These are phyloP conservation scores for Phytophthora macrochlamydospora DNA, from an alignment of 352 stramenopile genomes.

Conservation along the genomic window DNA sequence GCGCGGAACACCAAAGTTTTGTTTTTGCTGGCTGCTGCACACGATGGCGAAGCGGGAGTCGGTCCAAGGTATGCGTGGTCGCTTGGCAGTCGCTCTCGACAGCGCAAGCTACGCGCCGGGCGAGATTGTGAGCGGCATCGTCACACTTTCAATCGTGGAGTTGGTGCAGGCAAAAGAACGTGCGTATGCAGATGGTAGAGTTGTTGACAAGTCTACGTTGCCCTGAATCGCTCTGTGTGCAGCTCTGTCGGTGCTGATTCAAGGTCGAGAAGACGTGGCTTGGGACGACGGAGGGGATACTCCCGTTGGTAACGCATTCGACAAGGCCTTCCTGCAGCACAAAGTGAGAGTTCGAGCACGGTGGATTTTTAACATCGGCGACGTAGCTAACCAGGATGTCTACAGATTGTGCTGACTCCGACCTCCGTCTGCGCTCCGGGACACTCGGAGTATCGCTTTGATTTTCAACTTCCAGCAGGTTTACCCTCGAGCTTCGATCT, in stretches of 20 bases:
- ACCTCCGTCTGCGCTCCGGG: constrained; percentile 19
- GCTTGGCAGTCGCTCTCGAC: constrained; percentile 33
- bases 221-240: neutral
- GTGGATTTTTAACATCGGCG: neutral
- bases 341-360: constrained; percentile 17
- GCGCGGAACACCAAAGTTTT: constrained; percentile 8
- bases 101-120: constrained; percentile 30
- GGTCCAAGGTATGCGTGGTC: constrained; percentile 30
- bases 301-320: constrained; percentile 31
- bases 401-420: constrained; percentile 28
- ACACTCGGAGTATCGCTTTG: constrained; percentile 27
- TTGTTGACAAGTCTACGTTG: neutral
- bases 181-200: constrained; percentile 11
- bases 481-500: constrained; percentile 39
- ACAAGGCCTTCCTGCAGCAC: constrained; percentile 39
- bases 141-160: constrained; percentile 32
- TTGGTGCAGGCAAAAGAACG: constrained; percentile 32
- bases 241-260: constrained; percentile 33
- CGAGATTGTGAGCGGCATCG: constrained; percentile 27
- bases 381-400: constrained; percentile 4
- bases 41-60: constrained; percentile 32
- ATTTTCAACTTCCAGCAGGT: constrained; percentile 22
- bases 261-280: constrained; percentile 27
- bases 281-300: constrained; percentile 41
- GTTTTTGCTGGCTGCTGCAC: constrained; percentile 1